Base-by-base conservation (phyloP, 1,139 yeast species). In the Chernovozyma sophiae-reginae region DNA sequence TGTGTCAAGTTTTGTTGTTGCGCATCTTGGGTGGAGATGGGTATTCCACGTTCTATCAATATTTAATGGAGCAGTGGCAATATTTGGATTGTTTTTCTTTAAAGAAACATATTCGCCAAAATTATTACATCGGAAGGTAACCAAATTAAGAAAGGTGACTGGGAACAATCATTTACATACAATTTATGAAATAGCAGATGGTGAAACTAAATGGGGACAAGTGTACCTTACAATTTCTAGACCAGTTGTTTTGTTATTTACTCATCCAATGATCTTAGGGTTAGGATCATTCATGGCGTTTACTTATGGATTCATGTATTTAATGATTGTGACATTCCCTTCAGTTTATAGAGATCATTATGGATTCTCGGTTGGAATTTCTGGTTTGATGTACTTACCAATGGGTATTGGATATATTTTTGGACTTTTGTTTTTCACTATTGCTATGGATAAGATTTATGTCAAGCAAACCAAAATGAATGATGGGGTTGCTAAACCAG, bases 1-100 rank as follows among this genome's bases (percentile, higher is more conserved):
- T 5, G 63, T 77, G 20, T 66, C 80, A 1, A 83, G 84, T 1
- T 79, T 69, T 48, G 68, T 77, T 20, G 77, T 74, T 5, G 66
- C 76, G 45, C 47, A 67, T 24, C 53, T 58, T 30, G 48, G 56
- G 23, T 69, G 74, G 74, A 55, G 73, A 44, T 69, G 74, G 74
- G 68, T 64, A 1, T 64, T 68, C 32, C 65, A 65, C 40, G 65
- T 68, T 4, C 58, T 69, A 41, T 55, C 68, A 26, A 65, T 68
- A 12, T 67, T 68, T 45, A 69, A 69, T 43, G 73, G 68, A 4
- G 52, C 47, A 6, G 65, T 67, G 24, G 73, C 73, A 1, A 35
- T 65, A 3, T 14, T 52, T 4, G 71, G 70, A 3, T 52, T 64
- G 16, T 25, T 68, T 2, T 62, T 66, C 41, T 65, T 57, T 44